These are phyloP conservation scores for Colletotrichum viniferum DNA, from an alignment of 2,329 filamentous ascomycete genomes.

Conservation along the genomic window DNA sequence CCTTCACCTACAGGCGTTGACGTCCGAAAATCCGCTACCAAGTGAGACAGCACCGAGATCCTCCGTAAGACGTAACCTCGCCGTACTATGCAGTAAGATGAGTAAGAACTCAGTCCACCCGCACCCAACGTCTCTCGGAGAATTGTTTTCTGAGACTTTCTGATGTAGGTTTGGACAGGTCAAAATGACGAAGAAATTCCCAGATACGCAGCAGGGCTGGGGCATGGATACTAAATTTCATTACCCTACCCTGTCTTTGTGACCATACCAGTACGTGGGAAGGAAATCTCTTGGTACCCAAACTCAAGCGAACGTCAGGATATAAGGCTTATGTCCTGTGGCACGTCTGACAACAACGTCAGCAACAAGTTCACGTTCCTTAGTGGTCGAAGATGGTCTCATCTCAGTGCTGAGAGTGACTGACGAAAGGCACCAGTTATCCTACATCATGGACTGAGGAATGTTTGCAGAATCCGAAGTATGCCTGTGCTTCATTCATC, in stretches of 20 bases:
- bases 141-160: background rate
- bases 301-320: background rate
- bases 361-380: background rate
- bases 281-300: background rate
- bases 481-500: slow-evolving; percentile 12
- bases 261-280: background rate
- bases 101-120: background rate
- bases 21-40: background rate
- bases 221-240: background rate
- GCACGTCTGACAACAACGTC: background rate
- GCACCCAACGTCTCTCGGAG: background rate
- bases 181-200: background rate
- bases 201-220: background rate
- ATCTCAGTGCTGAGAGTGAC: background rate
- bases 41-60: background rate
- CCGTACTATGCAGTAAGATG: background rate
- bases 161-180: background rate
- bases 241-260: background rate
- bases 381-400: background rate
- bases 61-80: background rate
- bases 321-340: background rate
- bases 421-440: background rate
- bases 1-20: background rate
- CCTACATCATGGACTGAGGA: background rate
- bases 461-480: background rate